phyloP scores from a whole-genome alignment of 805 yeast genomes.

The Ogataea minuta region DNA sequence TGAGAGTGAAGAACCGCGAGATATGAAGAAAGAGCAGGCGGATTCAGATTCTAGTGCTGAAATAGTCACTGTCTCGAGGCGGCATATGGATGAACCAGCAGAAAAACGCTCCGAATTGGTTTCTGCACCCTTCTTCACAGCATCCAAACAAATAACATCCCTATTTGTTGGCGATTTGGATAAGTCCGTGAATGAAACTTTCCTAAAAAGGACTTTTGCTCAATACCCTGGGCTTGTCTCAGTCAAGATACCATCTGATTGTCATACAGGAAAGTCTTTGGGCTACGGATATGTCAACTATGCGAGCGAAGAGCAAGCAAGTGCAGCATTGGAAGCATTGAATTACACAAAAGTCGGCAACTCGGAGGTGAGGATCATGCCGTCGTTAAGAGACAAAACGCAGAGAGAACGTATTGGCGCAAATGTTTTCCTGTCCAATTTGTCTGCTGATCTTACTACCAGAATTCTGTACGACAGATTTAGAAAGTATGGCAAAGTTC shows the following conservation, averaged over 20 bases:
- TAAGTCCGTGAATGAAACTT: constrained; percentile 46
- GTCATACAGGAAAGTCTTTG: constrained; percentile 52
- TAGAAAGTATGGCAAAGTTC: constrained; percentile 27
- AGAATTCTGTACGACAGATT: constrained; percentile 30
- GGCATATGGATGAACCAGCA: constrained; percentile 1
- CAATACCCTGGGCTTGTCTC: constrained; percentile 47
- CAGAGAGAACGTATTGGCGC: constrained; percentile 45
- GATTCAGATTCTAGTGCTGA: constrained; percentile 23
- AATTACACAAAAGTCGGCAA: constrained; percentile 44
- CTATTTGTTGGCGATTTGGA: constrained; percentile 66
- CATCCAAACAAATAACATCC: constrained; percentile 26
- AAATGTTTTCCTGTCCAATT: constrained; percentile 48
- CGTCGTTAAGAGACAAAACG: constrained; percentile 44
- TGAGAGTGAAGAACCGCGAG: constrained; percentile 2
- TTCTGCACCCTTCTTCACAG: constrained; percentile 2
- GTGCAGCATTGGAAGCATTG: constrained; percentile 52
- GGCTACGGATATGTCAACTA: constrained; percentile 77
- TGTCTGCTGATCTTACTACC: constrained; percentile 37
- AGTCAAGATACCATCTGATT: constrained; percentile 59
- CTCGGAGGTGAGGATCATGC: constrained; percentile 55
- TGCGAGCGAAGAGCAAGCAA: constrained; percentile 48
- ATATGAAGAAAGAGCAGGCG: constrained; percentile 4
- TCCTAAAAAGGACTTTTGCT: constrained; percentile 43
- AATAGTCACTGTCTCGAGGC: constrained; percentile 18
- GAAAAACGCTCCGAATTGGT: background rate